Percentiles rank a stretch among this genome's conserved stretches.
These are phyloP conservation scores for Marasmius oreades DNA, from an alignment of 1,284 basidiomycete species.

Conservation along the genomic window DNA sequence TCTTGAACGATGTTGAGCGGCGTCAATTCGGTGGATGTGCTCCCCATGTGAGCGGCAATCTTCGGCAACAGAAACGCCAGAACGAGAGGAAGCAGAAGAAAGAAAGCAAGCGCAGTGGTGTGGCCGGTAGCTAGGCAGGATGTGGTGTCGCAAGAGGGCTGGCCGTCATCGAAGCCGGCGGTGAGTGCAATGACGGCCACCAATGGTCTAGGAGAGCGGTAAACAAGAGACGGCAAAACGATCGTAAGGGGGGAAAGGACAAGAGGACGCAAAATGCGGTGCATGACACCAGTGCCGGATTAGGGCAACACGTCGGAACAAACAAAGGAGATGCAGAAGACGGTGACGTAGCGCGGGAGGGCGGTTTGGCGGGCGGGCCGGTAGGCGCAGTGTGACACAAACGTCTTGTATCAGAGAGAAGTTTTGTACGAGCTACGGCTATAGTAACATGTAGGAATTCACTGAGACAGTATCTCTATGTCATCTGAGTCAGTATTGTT, in stretches of 20 bases:
- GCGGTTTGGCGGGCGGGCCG: not conserved
- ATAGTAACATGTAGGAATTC: too few species aligned
- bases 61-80: not conserved
- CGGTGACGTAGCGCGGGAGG: not conserved
- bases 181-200: not conserved
- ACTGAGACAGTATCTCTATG: too few species aligned
- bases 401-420: not conserved
- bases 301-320: not conserved
- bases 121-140: too few species aligned
- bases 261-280: not conserved
- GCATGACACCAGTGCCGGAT: not conserved
- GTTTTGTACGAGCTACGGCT: too few species aligned
- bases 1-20: not conserved
- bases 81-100: not conserved
- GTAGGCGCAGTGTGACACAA: not conserved
- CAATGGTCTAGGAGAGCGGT: not conserved
- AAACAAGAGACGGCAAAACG: not conserved
- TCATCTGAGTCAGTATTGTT: too few species aligned
- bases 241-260: not conserved
- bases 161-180: not conserved
- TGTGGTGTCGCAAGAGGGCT: not conserved
- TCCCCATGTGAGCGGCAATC: not conserved
- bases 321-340: not conserved
- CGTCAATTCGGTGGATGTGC: not conserved
- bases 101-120: too few species aligned